Base-by-base conservation (phyloP, 2,329 filamentous ascomycete genomes). In the Pezicula neosporulosa region DNA sequence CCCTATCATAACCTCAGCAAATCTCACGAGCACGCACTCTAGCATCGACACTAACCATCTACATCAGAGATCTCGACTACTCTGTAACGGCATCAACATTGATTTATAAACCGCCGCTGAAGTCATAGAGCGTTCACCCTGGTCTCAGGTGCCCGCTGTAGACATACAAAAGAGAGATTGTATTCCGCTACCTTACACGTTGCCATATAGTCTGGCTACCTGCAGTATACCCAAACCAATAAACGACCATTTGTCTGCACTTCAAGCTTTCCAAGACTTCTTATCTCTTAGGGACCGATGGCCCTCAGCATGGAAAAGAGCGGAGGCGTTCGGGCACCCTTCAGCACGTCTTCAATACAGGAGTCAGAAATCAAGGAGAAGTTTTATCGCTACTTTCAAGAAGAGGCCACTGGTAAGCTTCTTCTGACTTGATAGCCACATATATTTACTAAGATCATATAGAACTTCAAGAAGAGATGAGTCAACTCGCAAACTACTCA, bases 351-450 rank as follows among this genome's bases (percentile, higher is more conserved):
- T 18, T 52, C 49, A 13, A 50, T 52, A 15, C 53, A 54, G 9
- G 45, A 56, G 10, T 51, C 59, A 16, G 75, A 79, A 52, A 71
- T 82, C 51, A 94, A 91, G 60, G 86, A 93, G 64, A 83, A 83
- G 36, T 96, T 96, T 74, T 92, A 93, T 68, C 82, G 84, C 60
- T 87, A 90, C 66, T 96, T 96, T 64, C 86, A 90, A 59, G 78
- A 85, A 61, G 85, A 89, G 68, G 82, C 88, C 47, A 82, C 82
- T 44, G 78, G 89, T 91, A 73, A 67, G 75, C 46, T 37, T 33
- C 7, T 13, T 10, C 36, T 15, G 43, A 41, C 24, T 36, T 53
- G 37, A 13, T 47, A 18, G 15, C 18, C 4, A 28, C 10, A 15
- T 15, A 7, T 35, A 38, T 43, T 51, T 52, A 41, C 51, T 13